Percentiles rank a stretch among this genome's conserved stretches.
phyloP scores from a whole-genome alignment of 352 stramenopile species.

The Globisporangium recalcitrans region DNA sequence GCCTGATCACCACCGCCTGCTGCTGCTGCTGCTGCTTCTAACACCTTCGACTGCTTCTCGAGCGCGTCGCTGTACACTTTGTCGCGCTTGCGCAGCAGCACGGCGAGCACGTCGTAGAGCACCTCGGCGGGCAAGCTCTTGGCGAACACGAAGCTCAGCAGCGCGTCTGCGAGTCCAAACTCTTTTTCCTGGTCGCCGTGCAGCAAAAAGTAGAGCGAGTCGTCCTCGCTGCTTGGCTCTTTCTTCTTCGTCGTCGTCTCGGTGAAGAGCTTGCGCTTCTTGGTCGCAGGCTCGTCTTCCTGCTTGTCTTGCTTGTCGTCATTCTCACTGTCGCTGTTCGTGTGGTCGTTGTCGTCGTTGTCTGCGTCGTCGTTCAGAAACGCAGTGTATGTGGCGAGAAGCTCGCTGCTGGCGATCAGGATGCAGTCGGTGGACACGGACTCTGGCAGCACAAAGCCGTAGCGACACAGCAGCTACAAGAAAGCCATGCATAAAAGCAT shows the following conservation, averaged over 20 bases:
- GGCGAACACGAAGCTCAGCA: slow-evolving; percentile 61
- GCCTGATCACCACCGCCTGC: background rate
- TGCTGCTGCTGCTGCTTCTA: background rate
- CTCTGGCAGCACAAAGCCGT: slow-evolving; percentile 55
- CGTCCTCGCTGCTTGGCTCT: slow-evolving; percentile 7
- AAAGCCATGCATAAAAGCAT: background rate
- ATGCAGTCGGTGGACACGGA: slow-evolving; percentile 44
- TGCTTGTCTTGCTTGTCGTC: slow-evolving; percentile 19
- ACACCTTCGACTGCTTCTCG: background rate
- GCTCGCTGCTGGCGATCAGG: slow-evolving; percentile 38
- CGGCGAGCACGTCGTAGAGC: slow-evolving; percentile 59
- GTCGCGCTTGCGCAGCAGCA: slow-evolving; percentile 60
- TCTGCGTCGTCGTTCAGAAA: slow-evolving; percentile 32
- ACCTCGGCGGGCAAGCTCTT: slow-evolving; percentile 43
- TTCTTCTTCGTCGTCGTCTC: slow-evolving; percentile 9
- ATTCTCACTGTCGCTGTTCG: slow-evolving; percentile 20
- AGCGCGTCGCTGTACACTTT: slow-evolving; percentile 54
- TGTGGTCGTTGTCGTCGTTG: slow-evolving; percentile 19
- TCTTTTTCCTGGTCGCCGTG: slow-evolving; percentile 41
- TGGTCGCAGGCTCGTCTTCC: slow-evolving; percentile 23
- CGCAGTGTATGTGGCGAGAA: slow-evolving; percentile 32
- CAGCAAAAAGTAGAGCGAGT: slow-evolving; percentile 46
- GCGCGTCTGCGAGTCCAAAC: slow-evolving; percentile 56
- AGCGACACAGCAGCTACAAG: slow-evolving; percentile 54
- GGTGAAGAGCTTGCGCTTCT: slow-evolving; percentile 40